Percentiles rank a stretch among this genome's conserved stretches.
Evolutionary conservation across 2,329 filamentous ascomycete species (phyloP).

Genomic region (Neocatenulostroma microsporum): DNA sequence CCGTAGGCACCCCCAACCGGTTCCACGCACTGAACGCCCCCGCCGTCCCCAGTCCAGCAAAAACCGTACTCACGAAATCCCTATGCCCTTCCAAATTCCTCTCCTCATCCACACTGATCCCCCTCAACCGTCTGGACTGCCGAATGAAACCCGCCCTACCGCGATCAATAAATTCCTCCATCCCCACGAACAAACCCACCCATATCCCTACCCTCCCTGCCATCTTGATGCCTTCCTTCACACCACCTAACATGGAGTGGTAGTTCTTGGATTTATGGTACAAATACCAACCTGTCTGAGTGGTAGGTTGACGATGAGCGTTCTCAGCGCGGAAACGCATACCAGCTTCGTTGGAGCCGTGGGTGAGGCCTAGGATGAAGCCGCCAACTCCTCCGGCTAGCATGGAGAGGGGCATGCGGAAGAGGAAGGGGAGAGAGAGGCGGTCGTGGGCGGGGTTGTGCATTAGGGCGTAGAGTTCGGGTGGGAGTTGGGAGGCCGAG

Average conservation of each 20-base stretch:
- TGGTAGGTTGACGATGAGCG: slow-evolving; percentile 80
- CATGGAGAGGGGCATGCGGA: slow-evolving; percentile 26
- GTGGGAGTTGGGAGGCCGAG: not conserved
- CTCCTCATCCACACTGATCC: slow-evolving; percentile 27
- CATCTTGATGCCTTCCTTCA: slow-evolving; percentile 71
- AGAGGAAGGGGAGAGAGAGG: slow-evolving; percentile 26
- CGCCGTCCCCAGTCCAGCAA: slow-evolving; percentile 76
- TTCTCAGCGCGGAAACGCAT: slow-evolving; percentile 92
- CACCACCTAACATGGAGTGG: slow-evolving; percentile 66
- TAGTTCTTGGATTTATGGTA: slow-evolving; percentile 99
- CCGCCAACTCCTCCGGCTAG: slow-evolving; percentile 21
- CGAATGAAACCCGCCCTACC: slow-evolving; percentile 56
- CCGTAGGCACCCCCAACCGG: slow-evolving; percentile 63
- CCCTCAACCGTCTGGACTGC: slow-evolving; percentile 29
- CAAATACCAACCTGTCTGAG: slow-evolving; percentile 86
- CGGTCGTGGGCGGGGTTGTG: slow-evolving; percentile 14
- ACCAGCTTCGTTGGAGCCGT: slow-evolving; percentile 37
- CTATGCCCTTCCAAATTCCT: slow-evolving; percentile 32
- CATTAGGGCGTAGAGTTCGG: not conserved
- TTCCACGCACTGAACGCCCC: slow-evolving; percentile 82
- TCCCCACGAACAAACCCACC: slow-evolving; percentile 66
- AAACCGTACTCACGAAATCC: slow-evolving; percentile 72
- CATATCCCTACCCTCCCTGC: slow-evolving; percentile 63
- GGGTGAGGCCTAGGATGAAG: slow-evolving; percentile 25
- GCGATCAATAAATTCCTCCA: slow-evolving; percentile 79